These are phyloP conservation scores for Ceratocystis papillata DNA, from an alignment of 2,329 filamentous ascomycete genomes.

Conservation along the genomic window DNA sequence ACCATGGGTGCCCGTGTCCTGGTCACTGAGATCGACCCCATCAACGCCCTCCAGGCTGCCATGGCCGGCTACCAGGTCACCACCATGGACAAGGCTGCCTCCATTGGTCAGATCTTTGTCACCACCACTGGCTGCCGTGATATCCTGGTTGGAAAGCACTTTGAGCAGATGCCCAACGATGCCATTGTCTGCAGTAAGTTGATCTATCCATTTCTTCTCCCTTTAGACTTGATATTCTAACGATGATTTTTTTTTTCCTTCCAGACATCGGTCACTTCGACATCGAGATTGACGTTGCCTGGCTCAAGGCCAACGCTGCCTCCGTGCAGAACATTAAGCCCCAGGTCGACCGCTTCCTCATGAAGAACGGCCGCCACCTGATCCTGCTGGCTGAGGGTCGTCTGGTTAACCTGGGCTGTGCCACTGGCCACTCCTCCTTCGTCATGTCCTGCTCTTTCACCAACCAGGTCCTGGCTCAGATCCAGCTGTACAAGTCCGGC, in stretches of 20 bases:
- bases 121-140: constrained; percentile 99
- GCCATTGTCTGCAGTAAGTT: constrained; percentile 91
- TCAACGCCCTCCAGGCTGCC: constrained; percentile 98
- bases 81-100: constrained; percentile 94
- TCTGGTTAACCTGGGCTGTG: constrained; percentile 98
- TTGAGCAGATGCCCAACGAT: constrained; percentile 91
- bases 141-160: constrained; percentile 85
- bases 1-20: constrained; percentile 95
- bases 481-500: constrained; percentile 89
- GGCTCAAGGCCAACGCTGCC: constrained; percentile 94
- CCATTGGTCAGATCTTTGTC: constrained; percentile 91
- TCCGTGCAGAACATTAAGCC: constrained; percentile 98
- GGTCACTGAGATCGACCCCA: constrained; percentile 94
- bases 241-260: constrained; percentile 24
- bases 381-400: constrained; percentile 97
- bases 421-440: constrained; percentile 97
- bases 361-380: constrained; percentile 90
- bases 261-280: constrained; percentile 97
- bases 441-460: constrained; percentile 99
- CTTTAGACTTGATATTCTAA: constrained; percentile 14
- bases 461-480: constrained; percentile 99
- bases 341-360: constrained; percentile 95
- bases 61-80: constrained; percentile 94
- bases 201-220: neutral
- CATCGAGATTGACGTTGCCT: constrained; percentile 98